Evolutionary conservation across 2,329 filamentous ascomycete genomes (phyloP).

Genomic region (Zelopaecilomyces penicillatus): DNA sequence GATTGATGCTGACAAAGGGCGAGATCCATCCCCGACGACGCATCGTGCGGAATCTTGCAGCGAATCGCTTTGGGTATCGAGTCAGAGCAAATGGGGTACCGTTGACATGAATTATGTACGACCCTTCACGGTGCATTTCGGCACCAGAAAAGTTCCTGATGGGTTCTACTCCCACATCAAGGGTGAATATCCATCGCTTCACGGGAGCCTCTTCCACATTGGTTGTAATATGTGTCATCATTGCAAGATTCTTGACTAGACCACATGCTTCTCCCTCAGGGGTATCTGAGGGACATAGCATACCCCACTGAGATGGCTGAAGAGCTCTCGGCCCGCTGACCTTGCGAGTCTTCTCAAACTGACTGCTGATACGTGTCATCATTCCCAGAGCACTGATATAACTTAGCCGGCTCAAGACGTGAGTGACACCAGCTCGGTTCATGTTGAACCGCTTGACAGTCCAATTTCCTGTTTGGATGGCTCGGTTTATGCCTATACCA

Average conservation of each 20-base stretch:
- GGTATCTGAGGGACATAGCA: slow-evolving; percentile 95
- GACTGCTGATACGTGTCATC: slow-evolving; percentile 98
- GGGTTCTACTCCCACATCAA: slow-evolving; percentile 76
- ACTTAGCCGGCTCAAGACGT: slow-evolving; percentile 88
- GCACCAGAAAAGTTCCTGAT: slow-evolving; percentile 64
- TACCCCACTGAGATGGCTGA: slow-evolving; percentile 95
- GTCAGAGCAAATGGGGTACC: slow-evolving; percentile 89
- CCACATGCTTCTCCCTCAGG: slow-evolving; percentile 98
- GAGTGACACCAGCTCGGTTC: slow-evolving; percentile 93
- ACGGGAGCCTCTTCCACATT: slow-evolving; percentile 91
- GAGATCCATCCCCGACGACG: slow-evolving; percentile 86
- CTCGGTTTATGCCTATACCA: slow-evolving; percentile 86
- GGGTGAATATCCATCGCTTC: slow-evolving; percentile 72
- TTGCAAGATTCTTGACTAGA: slow-evolving; percentile 91
- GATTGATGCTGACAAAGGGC: slow-evolving; percentile 92
- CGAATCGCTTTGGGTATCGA: slow-evolving; percentile 75
- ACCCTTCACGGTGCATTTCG: slow-evolving; percentile 76
- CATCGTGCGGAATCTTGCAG: slow-evolving; percentile 76
- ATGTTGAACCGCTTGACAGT: slow-evolving; percentile 97
- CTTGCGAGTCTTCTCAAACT: slow-evolving; percentile 98
- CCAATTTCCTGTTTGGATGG: slow-evolving; percentile 97
- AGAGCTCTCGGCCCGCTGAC: slow-evolving; percentile 91
- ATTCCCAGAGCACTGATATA: slow-evolving; percentile 96
- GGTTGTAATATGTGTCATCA: slow-evolving; percentile 99
- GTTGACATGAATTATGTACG: slow-evolving; percentile 90